Evolutionary conservation across 257 asterid genomes (phyloP), one percentile per base, ranked within the genome.

Genomic region (Solanum medicagineum): DNA sequence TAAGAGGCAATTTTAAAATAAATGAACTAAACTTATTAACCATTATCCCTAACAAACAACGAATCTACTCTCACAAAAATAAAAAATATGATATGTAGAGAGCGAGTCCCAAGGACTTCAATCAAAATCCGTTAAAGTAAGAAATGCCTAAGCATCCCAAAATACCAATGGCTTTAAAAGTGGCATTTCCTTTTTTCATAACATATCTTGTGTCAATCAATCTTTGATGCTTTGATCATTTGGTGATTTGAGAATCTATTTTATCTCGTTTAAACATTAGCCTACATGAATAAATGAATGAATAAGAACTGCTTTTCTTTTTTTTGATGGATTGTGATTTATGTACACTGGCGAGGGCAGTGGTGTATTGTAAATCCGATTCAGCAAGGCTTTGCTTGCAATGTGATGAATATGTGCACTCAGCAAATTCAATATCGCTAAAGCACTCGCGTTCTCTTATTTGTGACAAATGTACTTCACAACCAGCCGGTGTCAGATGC

Each of bases 361-460:
- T 90, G 47, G 96, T 95, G 19, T 94, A 93, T 83, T 94, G 98
- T 90, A 91, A 87, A 85, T 85, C 94, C 59, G 98, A 95, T 86
- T 68, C 86, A 11, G 97, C 94, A 2, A 84, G 86, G 85, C 94
- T 95, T 1, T 95, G 98, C 60, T 80, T 94, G 83, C 83, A 87
- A 12, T 95, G 98, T 88, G 98, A 95, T 79, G 70, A 82, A 73
- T 20, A 57, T 59, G 93, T 95, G 2, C 98, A 95, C 86, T 82
- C 91, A 11, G 94, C 95, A 62, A 95, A 94, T 86, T 71, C 91
- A 20, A 32, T 95, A 32, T 89, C 97, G 13, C 86, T 89, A n/a
- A 87, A 93, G 87, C 98, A 95, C 71, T 88, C 75, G 1, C 92
- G 98, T 20, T 95, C 96, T 3, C 93, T 93, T 65, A 86, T 95